phyloP scores from a whole-genome alignment of 331 rosid species.

The Saraca asoca region DNA sequence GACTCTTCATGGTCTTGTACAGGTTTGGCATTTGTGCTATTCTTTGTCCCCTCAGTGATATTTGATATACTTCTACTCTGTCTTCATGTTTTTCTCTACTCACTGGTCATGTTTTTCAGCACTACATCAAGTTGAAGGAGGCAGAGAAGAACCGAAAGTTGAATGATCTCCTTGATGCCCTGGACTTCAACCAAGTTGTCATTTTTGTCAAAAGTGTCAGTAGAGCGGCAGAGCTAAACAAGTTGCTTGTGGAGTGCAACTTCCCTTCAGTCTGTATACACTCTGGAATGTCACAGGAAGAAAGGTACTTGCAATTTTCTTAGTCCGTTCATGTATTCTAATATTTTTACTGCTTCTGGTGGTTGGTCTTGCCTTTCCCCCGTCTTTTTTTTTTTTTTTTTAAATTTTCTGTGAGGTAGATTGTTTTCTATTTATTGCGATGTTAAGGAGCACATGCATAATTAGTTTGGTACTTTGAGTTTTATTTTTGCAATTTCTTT shows the following conservation, averaged over 20 bases:
- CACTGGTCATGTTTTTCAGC: conserved; percentile 47
- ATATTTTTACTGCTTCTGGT: not conserved
- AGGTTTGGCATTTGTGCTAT: conserved; percentile 46
- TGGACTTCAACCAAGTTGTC: conserved; percentile 97
- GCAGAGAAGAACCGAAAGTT: conserved; percentile 91
- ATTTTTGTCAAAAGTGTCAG: conserved; percentile 94
- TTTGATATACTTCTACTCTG: no score
- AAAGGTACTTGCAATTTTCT: conserved; percentile 52
- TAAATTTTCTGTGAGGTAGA: not conserved
- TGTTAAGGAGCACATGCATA: no score
- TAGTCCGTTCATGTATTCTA: not conserved
- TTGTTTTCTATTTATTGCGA: no score
- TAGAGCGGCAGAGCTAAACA: conserved; percentile 92
- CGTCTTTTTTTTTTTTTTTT: no score
- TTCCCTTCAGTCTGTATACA: conserved; percentile 93
- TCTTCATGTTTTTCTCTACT: no score
- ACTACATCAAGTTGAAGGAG: conserved; percentile 98
- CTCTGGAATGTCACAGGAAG: conserved; percentile 97
- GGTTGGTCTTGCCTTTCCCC: not conserved
- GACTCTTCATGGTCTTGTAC: conserved; percentile 98
- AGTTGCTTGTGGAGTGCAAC: conserved; percentile 86
- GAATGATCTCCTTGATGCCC: conserved; percentile 96
- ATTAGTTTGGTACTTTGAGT: no score
- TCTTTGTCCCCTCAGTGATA: not conserved
- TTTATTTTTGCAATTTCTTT: no score